Conservation (phyloP, 2,329 filamentous ascomycete genomes). For the Scedosporium dehoogii region DNA sequence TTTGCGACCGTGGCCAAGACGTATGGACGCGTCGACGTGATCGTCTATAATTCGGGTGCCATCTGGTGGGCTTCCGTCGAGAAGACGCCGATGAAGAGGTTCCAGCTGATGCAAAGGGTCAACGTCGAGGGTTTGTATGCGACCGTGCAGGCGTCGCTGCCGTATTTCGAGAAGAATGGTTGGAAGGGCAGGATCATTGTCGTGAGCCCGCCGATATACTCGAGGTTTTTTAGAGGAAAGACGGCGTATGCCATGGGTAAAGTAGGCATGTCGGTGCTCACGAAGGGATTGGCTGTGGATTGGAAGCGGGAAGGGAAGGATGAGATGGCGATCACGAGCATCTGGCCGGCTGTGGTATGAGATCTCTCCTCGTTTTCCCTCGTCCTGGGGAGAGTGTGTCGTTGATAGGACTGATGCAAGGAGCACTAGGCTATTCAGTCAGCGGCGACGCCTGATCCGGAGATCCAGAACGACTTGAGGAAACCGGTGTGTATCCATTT, state of each 20-base stretch:
- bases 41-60: constrained; percentile 76
- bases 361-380: neutral
- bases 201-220: constrained; percentile 77
- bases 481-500: neutral
- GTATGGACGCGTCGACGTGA: constrained; percentile 58
- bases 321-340: constrained; percentile 67
- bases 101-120: constrained; percentile 66
- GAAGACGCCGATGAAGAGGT: constrained; percentile 65
- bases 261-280: constrained; percentile 72
- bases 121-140: constrained; percentile 71
- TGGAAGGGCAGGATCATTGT: constrained; percentile 58
- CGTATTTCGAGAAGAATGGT: constrained; percentile 44
- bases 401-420: constrained; percentile 4
- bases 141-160: constrained; percentile 57
- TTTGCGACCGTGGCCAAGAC: constrained; percentile 48
- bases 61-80: constrained; percentile 76
- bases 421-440: constrained; percentile 52
- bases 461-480: constrained; percentile 19
- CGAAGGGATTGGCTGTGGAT: constrained; percentile 76
- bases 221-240: constrained; percentile 76
- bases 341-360: constrained; percentile 71
- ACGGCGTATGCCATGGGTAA: constrained; percentile 75
- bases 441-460: constrained; percentile 50
- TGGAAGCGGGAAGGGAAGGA: constrained; percentile 54
- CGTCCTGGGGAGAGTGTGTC: neutral